Percentiles rank a stretch among this genome's conserved stretches.
These are phyloP conservation scores for Senna siamea DNA, from an alignment of 306 rosid species.

Conservation along the genomic window DNA sequence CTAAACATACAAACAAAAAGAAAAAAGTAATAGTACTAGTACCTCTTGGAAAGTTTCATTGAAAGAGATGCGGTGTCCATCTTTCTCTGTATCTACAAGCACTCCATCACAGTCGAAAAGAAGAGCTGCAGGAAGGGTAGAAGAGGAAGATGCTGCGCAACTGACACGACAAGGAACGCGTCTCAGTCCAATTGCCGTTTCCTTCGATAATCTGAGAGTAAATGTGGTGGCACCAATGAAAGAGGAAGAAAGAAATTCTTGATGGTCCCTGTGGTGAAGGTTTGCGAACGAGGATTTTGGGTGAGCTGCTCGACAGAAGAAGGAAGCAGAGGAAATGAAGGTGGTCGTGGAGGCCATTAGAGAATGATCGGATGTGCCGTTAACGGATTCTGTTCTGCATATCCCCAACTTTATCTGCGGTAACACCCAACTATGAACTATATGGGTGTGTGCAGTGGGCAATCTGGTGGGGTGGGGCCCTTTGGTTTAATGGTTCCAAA, in stretches of 20 bases:
- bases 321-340: constrained; percentile 63
- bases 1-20: neutral
- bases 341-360: constrained; percentile 61
- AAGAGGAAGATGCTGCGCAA: constrained; percentile 60
- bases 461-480: constrained; percentile 45
- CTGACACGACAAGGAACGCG: constrained; percentile 43
- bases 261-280: constrained; percentile 49
- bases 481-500: constrained; percentile 9
- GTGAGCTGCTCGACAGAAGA: constrained; percentile 44
- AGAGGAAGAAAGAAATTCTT: constrained; percentile 45
- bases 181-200: constrained; percentile 8
- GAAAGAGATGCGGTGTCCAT: constrained; percentile 93
- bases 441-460: neutral
- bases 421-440: neutral
- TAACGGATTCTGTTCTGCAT: constrained; percentile 13
- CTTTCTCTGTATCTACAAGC: constrained; percentile 95
- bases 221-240: constrained; percentile 42
- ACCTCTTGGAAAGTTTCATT: constrained; percentile 93
- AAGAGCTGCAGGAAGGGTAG: constrained; percentile 83
- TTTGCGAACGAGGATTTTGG: constrained; percentile 38
- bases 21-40: neutral
- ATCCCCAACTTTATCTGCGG: constrained; percentile 39
- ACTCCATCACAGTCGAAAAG: constrained; percentile 97
- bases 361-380: constrained; percentile 16
- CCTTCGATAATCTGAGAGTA: constrained; percentile 36